Conservation (phyloP, 2,329 filamentous ascomycete species). For the Aureobasidium uvarum region DNA sequence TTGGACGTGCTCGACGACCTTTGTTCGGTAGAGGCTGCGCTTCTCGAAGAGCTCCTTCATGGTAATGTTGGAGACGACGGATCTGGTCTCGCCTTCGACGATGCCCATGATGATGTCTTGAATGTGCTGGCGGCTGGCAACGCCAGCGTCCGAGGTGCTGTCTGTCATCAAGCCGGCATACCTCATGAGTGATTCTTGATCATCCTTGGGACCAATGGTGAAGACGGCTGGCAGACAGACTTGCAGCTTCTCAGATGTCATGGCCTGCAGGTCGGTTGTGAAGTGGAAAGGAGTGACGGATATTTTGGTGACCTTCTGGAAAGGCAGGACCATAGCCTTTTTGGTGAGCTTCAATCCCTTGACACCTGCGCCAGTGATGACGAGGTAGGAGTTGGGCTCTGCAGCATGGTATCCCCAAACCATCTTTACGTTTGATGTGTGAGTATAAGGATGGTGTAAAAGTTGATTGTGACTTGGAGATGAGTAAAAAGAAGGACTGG, state of each 20-base stretch:
- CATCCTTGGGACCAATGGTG: slow-evolving; percentile 77
- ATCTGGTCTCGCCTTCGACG: slow-evolving; percentile 83
- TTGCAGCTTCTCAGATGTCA: slow-evolving; percentile 85
- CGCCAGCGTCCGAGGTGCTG: slow-evolving; percentile 19
- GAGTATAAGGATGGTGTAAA: background rate
- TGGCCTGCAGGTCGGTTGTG: slow-evolving; percentile 76
- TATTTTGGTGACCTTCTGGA: slow-evolving; percentile 55
- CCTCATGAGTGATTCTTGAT: slow-evolving; percentile 68
- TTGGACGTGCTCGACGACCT: slow-evolving; percentile 65
- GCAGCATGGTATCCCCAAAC: slow-evolving; percentile 52
- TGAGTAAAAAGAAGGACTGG: background rate
- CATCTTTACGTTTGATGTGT: slow-evolving; percentile 2
- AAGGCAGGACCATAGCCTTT: slow-evolving; percentile 68
- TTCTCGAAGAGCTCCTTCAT: slow-evolving; percentile 88
- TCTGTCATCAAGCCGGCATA: slow-evolving; percentile 56
- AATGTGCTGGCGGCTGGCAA: slow-evolving; percentile 61
- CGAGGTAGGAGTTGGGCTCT: slow-evolving; percentile 78
- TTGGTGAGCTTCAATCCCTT: slow-evolving; percentile 74
- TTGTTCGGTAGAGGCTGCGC: slow-evolving; percentile 71
- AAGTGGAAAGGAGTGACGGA: slow-evolving; percentile 56
- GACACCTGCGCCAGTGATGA: slow-evolving; percentile 77
- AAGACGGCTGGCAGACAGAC: slow-evolving; percentile 81
- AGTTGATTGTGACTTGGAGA: background rate
- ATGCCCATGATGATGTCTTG: slow-evolving; percentile 86
- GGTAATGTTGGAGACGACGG: slow-evolving; percentile 83